phyloP scores from a whole-genome alignment of 2,329 filamentous ascomycete genomes.

The Rugonectria rugulosa region DNA sequence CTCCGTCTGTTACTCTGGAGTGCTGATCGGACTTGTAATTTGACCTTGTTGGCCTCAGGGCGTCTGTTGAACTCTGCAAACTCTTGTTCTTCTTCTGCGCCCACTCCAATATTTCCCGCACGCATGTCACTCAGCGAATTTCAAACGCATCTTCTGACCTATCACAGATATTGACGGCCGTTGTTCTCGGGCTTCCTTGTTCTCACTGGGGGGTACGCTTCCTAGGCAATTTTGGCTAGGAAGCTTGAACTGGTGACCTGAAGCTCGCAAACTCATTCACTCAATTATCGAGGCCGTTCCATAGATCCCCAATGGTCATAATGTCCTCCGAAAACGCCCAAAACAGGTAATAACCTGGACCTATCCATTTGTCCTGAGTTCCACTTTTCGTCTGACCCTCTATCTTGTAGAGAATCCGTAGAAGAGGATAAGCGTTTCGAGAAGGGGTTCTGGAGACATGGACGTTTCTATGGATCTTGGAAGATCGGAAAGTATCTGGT shows the following conservation, averaged over 20 bases:
- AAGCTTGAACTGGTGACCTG: not conserved
- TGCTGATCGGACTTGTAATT: no score
- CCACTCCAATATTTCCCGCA: no score
- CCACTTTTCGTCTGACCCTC: conserved; percentile 22
- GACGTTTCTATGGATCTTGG: conserved; percentile 73
- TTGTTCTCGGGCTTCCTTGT: no score
- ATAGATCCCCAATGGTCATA: conserved; percentile 32
- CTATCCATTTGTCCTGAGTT: not conserved
- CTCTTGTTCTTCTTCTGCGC: no score
- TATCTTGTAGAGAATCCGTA: conserved; percentile 27
- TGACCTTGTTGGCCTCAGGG: no score
- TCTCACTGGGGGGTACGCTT: no score
- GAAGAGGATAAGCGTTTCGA: conserved; percentile 30
- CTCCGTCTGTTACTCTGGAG: not conserved
- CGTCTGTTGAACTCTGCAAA: no score
- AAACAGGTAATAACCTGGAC: conserved; percentile 36
- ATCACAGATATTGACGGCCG: no score
- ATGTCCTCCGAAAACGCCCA: conserved; percentile 43
- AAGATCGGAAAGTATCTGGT: conserved; percentile 75
- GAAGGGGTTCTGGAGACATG: conserved; percentile 63
- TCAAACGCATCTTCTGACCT: no score
- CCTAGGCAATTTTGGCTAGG: no score
- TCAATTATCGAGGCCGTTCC: no score
- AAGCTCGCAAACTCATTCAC: not conserved
- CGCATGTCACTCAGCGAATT: no score